Percentiles rank a stretch among this genome's conserved stretches.
phyloP scores from a whole-genome alignment of 1,284 basidiomycete genomes.

The Ceratobasidium sp. region DNA sequence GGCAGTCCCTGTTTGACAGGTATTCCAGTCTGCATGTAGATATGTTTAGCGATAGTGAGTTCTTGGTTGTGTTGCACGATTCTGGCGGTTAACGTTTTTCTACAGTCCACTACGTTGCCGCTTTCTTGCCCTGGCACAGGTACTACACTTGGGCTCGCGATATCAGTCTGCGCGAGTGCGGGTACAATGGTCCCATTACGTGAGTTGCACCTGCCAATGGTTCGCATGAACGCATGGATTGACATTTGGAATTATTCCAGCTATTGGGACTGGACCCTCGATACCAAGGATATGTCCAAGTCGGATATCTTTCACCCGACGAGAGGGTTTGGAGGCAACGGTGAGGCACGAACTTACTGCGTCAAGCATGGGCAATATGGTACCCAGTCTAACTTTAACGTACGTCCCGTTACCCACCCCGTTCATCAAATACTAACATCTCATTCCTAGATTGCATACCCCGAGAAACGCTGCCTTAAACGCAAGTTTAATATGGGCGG shows the following conservation, averaged over 20 bases:
- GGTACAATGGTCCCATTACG: conserved; percentile 14
- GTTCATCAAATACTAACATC: background rate
- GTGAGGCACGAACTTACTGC: background rate
- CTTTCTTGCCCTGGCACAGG: conserved; percentile 22
- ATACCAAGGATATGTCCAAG: conserved; percentile 1
- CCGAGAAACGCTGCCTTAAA: conserved; percentile 13
- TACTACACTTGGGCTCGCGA: conserved; percentile 16
- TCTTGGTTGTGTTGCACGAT: background rate
- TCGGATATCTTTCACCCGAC: conserved; percentile 18
- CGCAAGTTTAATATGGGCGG: conserved; percentile 15
- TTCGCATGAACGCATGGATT: background rate
- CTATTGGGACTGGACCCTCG: conserved; percentile 33
- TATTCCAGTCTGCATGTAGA: conserved; percentile 31
- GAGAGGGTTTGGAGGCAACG: conserved; percentile 18
- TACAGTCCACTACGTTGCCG: conserved; percentile 30
- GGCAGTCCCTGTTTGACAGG: conserved; percentile 11
- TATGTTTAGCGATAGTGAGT: conserved; percentile 15
- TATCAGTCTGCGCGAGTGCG: conserved; percentile 2
- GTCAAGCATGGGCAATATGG: conserved; percentile 27
- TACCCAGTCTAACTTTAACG: conserved; percentile 19
- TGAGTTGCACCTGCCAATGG: background rate
- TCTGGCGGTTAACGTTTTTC: background rate
- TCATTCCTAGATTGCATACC: conserved; percentile 5
- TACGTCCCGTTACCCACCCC: background rate
- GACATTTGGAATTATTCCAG: background rate